Conservation (phyloP, 495 filamentous ascomycete genomes). For the Pyrenula aspistea region DNA sequence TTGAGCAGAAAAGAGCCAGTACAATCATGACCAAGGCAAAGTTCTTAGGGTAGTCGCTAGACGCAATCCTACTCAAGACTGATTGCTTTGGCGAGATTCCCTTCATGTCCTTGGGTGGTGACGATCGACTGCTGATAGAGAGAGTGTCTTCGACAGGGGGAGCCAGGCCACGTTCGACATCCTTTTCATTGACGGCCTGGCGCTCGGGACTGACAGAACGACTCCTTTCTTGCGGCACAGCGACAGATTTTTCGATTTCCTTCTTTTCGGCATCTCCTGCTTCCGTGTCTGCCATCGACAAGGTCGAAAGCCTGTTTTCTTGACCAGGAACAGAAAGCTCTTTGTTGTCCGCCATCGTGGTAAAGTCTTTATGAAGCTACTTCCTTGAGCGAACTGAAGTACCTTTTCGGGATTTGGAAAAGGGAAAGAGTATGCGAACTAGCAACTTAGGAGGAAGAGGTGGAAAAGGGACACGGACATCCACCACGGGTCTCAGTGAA, state of each 20-base stretch:
- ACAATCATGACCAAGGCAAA: slow-evolving; percentile 4
- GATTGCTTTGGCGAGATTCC: neutral
- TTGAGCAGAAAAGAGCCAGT: neutral
- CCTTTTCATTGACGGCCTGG: neutral
- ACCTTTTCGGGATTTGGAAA: no score
- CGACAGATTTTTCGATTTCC: neutral
- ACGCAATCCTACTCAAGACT: neutral
- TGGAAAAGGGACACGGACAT: no score
- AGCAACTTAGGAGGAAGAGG: no score
- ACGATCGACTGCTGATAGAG: neutral
- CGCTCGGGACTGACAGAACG: neutral
- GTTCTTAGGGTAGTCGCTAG: slow-evolving; percentile 20
- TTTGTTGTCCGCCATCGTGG: neutral
- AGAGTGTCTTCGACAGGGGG: neutral
- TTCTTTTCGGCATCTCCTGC: neutral
- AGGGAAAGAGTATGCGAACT: no score
- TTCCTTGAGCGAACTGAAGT: no score
- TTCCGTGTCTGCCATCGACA: neutral
- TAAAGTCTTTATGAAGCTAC: no score
- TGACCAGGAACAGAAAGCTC: neutral
- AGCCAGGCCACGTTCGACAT: neutral
- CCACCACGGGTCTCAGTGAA: no score
- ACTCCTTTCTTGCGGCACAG: neutral
- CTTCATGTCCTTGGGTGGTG: neutral
- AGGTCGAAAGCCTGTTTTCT: neutral